A percentile compares a stretch with the other conserved stretches of the same genome.
phyloP scores from a whole-genome alignment of 2,329 filamentous ascomycete species.

The Penicillium sp. region DNA sequence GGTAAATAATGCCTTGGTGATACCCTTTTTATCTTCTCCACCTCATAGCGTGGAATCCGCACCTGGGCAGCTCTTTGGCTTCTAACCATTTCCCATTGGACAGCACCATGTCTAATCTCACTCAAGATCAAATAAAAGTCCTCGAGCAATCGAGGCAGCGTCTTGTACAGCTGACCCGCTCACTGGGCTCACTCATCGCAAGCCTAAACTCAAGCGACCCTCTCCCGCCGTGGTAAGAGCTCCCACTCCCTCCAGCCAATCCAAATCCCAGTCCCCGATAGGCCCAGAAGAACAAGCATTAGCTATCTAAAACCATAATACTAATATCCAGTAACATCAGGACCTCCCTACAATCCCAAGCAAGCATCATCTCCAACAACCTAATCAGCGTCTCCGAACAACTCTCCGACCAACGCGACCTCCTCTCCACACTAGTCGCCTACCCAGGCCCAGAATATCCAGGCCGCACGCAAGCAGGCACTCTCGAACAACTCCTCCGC shows the following conservation, averaged over 20 bases:
- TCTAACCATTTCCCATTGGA: not conserved
- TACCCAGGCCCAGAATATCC: constrained; percentile 76
- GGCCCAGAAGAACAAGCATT: not conserved
- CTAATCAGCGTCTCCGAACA: constrained; percentile 66
- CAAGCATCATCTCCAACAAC: constrained; percentile 69
- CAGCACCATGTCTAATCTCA: constrained; percentile 38
- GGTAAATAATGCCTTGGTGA: not conserved
- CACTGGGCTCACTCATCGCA: constrained; percentile 62
- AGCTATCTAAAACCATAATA: not conserved
- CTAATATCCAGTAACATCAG: constrained; percentile 42
- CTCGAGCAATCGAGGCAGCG: constrained; percentile 70
- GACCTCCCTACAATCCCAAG: constrained; percentile 69
- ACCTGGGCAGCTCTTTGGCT: not conserved
- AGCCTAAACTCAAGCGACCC: constrained; percentile 63
- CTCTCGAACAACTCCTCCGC: constrained; percentile 69
- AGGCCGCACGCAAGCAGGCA: constrained; percentile 60
- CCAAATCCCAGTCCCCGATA: not conserved
- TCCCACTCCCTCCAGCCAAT: not conserved
- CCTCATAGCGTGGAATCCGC: not conserved
- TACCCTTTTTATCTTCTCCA: not conserved
- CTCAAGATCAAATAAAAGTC: constrained; percentile 53
- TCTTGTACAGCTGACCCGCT: constrained; percentile 67
- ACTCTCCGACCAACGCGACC: constrained; percentile 62
- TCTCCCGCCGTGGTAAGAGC: constrained; percentile 64
- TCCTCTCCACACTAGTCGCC: constrained; percentile 68